phyloP scores from a whole-genome alignment of 768 basidiomycete species.

The Leccinum fibrillosum region DNA sequence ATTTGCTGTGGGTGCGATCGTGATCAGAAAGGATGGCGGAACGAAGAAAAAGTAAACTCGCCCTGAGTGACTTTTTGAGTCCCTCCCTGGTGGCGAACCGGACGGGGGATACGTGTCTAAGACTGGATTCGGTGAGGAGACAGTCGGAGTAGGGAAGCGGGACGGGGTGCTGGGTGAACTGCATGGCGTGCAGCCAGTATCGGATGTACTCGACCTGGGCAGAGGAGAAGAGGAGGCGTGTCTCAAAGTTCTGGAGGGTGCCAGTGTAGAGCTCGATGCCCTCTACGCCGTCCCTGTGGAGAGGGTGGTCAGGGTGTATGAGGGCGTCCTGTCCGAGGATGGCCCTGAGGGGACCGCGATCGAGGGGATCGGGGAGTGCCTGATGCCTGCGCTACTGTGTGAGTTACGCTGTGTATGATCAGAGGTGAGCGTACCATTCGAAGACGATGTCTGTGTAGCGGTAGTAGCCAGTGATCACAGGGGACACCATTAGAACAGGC shows the following conservation, averaged over 20 bases:
- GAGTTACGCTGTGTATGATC: not conserved
- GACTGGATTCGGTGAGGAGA: constrained; percentile 56
- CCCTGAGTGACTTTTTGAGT: constrained; percentile 61
- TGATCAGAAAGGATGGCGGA: not conserved
- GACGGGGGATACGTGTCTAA: constrained; percentile 57
- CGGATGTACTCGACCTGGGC: constrained; percentile 82
- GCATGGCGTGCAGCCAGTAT: constrained; percentile 79
- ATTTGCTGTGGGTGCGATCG: constrained; percentile 49
- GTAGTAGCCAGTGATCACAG: constrained; percentile 69
- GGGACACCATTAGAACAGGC: constrained; percentile 25
- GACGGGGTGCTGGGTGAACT: constrained; percentile 58
- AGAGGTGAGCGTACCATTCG: constrained; percentile 53
- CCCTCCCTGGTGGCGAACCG: constrained; percentile 51
- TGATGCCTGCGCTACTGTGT: constrained; percentile 43
- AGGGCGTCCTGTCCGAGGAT: constrained; percentile 69
- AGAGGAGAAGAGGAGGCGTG: constrained; percentile 78
- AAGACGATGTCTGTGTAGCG: constrained; percentile 85
- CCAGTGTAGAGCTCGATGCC: constrained; percentile 74
- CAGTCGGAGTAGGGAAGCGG: constrained; percentile 79
- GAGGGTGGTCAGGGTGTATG: constrained; percentile 68
- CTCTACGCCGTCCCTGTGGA: constrained; percentile 57
- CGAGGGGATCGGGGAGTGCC: constrained; percentile 54
- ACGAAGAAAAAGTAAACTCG: constrained; percentile 16
- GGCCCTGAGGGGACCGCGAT: constrained; percentile 63
- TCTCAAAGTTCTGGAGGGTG: constrained; percentile 71